These are phyloP conservation scores for Dichotomopilus funicola DNA, from an alignment of 2,329 filamentous ascomycete genomes.

Conservation along the genomic window DNA sequence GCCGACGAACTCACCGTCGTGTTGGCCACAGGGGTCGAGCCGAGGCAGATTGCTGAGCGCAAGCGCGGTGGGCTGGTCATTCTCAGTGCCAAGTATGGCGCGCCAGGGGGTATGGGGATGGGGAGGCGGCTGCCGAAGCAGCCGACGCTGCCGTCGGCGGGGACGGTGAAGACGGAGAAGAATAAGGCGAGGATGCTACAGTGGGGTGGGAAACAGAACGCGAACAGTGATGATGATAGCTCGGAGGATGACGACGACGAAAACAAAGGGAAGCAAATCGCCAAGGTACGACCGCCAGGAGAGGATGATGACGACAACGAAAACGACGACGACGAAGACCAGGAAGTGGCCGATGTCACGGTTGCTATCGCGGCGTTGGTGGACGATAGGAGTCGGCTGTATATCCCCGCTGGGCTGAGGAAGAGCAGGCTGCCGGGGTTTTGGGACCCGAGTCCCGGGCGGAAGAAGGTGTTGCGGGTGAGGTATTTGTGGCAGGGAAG, in stretches of 20 bases:
- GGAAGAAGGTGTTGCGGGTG: constrained; percentile 40
- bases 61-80: constrained; percentile 40
- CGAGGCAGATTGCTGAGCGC: constrained; percentile 31
- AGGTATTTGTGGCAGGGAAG: constrained; percentile 37
- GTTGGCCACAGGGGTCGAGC: constrained; percentile 35
- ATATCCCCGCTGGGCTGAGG: constrained; percentile 35
- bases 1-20: constrained; percentile 41
- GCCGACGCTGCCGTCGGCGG: no score
- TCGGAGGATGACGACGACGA: no score
- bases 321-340: no score
- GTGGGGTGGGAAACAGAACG: no score
- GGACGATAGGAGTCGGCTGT: constrained; percentile 22
- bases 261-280: no score
- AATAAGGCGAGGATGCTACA: no score
- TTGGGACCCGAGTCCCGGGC: constrained; percentile 43
- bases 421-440: constrained; percentile 44
- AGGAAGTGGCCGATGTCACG: constrained; percentile 44
- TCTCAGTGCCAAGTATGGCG: constrained; percentile 43
- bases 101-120: constrained; percentile 15
- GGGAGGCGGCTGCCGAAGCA: constrained; percentile 27
- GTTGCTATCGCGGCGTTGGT: constrained; percentile 42
- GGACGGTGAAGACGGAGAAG: no score
- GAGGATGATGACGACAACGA: no score
- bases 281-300: no score
- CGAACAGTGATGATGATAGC: no score